Evolutionary conservation across 495 filamentous ascomycete genomes (phyloP), one percentile per base, ranked within the genome.

Genomic region (Cudoniella acicularis): DNA sequence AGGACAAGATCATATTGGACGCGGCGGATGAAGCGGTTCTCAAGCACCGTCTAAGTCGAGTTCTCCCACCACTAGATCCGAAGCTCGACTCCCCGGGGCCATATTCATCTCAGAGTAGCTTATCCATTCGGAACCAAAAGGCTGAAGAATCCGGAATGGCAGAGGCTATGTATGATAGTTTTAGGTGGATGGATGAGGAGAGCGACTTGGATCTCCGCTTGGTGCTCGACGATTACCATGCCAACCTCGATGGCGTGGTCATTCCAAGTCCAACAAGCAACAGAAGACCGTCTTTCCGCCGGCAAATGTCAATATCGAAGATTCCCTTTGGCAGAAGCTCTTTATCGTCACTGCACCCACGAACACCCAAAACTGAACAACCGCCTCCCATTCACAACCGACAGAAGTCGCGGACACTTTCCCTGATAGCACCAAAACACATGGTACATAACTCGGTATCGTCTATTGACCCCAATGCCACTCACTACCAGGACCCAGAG

Each of bases 401-500:
- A 24, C 72, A 75, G 56, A 78, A 73, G 50, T 81, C 76, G 21
- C 68, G 80, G 45, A 69, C 78, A 10, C 52, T 80, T 45, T 83
- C 76, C 20, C 70, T 79, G 25, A 79, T 77, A 47, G 69, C 69
- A 25, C 77, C 72, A 56, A 83, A 68, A 60, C 74, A 75, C 69
- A 69, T 21, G 58, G 22, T 60, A 18, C 40, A 62, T 13, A 56
- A 55, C n/a, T 63, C 61, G 57, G 61, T 83, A 1, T 75, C 82
- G 10, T 77, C 79, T 25, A 84, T 91, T 53, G 90, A 93, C 67
- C 82, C 88, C 20, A 78, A 80, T 45, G 88, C 91, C 0, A 82
- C 87, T 43, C 87, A 96, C 70, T 96, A 96, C 64, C 90, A 89
- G 69, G 91, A 98, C 60, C 91, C 92, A 0, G 90, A 96, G 68